Evolutionary conservation across 2,329 filamentous ascomycete species (phyloP), one percentile per base, ranked within the genome.

Genomic region (Blastomyces silverae): DNA sequence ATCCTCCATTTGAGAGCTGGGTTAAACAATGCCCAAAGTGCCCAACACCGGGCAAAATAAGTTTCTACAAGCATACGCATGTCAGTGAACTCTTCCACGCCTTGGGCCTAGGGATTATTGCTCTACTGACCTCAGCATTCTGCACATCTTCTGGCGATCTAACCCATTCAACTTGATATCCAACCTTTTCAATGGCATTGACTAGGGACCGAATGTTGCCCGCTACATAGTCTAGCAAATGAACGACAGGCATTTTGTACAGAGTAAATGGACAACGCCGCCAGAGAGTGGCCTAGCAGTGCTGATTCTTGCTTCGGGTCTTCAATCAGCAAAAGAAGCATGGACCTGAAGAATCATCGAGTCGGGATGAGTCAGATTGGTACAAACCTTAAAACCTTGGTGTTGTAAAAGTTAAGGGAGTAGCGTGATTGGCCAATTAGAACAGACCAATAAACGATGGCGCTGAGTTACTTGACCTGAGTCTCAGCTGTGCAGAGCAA

Each of bases 21-120:
- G 86, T 87, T 69, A 97, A 82, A 78, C 94, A 99, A 82, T 99
- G 92, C 67, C 94, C 94, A 73, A 97, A 99, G 82, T 99, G 93
- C 71, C 94, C 94, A 67, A 99, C 94, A 66, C 94, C 94, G 5
- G 94, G 94, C 34, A 99, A 85, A 69, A 99, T 97, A 72, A 99
- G 86, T 84, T 88, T 95, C 89, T 96, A 61, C 15, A 64, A 39
- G 42, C 64, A n/a, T 20, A 28, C 3, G 25, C 25, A 61, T 61
- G 44, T 61, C 20, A 61, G 59, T n/a, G 25, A 52, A 11, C 22
- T 15, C 17, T 37, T 25, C 22, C 44, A 25, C 37, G 20, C 20
- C 42, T 17, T 39, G 34, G 39, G 17, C 10, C 37, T 28, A 15
- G 20, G 25, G n/a, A 37, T 22, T 60, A 37, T 22, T 60, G 17